These are phyloP conservation scores for Lentinula lateritia DNA, from an alignment of 768 basidiomycete species.

Conservation along the genomic window DNA sequence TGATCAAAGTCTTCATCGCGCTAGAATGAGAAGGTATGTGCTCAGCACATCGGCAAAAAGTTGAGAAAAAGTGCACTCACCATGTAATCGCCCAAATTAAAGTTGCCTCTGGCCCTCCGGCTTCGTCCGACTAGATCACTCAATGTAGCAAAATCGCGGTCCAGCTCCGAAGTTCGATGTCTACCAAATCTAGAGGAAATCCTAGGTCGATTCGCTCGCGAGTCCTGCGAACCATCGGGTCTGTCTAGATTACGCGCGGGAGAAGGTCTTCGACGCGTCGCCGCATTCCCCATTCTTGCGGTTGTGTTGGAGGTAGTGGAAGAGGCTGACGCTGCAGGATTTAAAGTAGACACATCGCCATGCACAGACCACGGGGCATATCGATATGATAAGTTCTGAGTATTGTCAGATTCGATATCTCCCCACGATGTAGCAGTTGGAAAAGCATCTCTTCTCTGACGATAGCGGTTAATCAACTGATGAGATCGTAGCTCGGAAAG, in stretches of 20 bases:
- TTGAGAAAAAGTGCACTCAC: conserved; percentile 29
- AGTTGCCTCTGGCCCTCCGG: conserved; percentile 10
- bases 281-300: conserved; percentile 1
- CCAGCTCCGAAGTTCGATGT: background rate
- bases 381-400: background rate
- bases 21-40: conserved; percentile 26
- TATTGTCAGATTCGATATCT: conserved; percentile 8
- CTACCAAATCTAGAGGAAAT: background rate
- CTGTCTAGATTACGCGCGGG: background rate
- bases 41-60: conserved; percentile 1
- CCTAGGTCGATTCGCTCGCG: background rate
- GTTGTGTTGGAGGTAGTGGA: background rate
- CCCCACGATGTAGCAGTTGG: conserved; percentile 13
- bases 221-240: background rate
- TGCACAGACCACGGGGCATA: background rate
- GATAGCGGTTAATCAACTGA: conserved; percentile 23
- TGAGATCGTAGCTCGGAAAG: conserved; percentile 21
- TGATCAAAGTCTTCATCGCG: conserved; percentile 73
- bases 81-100: conserved; percentile 41
- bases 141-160: background rate
- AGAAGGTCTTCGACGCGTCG: conserved; percentile 1
- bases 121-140: background rate
- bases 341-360: background rate
- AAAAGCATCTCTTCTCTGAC: conserved; percentile 15
- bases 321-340: background rate